Conservation (phyloP, 1,284 basidiomycete genomes). For the Ustanciosporium gigantosporum region DNA sequence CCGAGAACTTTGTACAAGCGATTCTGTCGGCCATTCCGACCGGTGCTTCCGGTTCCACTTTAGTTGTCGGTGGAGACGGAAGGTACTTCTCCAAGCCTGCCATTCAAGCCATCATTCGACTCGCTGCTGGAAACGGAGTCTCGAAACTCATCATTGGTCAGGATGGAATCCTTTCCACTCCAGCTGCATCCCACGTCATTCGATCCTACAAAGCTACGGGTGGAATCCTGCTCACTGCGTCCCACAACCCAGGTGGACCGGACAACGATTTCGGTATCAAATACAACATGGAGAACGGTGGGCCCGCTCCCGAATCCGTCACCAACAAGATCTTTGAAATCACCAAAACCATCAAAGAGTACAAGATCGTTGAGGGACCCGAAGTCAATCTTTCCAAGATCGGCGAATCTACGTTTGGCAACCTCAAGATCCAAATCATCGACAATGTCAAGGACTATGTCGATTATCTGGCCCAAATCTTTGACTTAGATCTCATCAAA, state of each 20-base stretch:
- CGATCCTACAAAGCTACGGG: conserved; percentile 93
- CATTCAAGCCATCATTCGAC: conserved; percentile 85
- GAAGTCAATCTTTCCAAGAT: conserved; percentile 83
- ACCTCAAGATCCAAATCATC: conserved; percentile 81
- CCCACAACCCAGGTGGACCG: conserved; percentile 96
- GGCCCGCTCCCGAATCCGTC: conserved; percentile 90
- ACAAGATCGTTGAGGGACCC: conserved; percentile 80
- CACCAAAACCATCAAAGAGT: conserved; percentile 81
- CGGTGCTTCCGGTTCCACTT: conserved; percentile 71
- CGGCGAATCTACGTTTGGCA: conserved; percentile 72
- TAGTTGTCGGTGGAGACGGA: conserved; percentile 96
- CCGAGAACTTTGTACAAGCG: conserved; percentile 96
- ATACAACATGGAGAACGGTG: conserved; percentile 96
- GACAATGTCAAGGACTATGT: conserved; percentile 92
- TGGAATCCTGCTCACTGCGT: conserved; percentile 95
- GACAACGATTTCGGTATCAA: conserved; percentile 99
- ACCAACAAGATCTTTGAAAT: conserved; percentile 91
- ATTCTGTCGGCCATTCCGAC: conserved; percentile 88
- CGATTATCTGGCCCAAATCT: conserved; percentile 80
- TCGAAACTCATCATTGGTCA: conserved; percentile 64
- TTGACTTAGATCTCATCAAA: conserved; percentile 92
- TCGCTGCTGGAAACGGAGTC: conserved; percentile 78
- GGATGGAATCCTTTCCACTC: conserved; percentile 89
- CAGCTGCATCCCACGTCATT: conserved; percentile 93
- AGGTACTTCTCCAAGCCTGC: conserved; percentile 89